phyloP scores from a whole-genome alignment of 495 filamentous ascomycete species.

The Cryomyces minteri region DNA sequence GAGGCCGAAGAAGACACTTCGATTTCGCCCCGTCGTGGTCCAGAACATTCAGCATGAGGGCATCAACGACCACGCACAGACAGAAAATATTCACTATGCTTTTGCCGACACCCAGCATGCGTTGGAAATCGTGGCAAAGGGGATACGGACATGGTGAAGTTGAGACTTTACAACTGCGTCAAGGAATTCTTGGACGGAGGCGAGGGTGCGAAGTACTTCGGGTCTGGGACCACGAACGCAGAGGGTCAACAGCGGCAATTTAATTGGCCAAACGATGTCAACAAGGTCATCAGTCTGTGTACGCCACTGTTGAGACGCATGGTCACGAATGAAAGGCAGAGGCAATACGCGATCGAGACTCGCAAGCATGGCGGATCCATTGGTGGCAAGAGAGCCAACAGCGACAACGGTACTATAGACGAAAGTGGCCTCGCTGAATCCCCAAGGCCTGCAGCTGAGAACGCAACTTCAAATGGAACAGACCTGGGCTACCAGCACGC shows the following conservation, averaged over 20 bases:
- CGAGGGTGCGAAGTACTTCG: constrained; percentile 35
- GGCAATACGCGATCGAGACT: constrained; percentile 40
- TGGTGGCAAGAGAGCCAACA: neutral
- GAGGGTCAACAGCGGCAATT: constrained; percentile 17
- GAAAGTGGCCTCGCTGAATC: neutral
- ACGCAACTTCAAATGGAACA: neutral
- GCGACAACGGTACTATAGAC: neutral
- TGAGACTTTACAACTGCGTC: constrained; percentile 40
- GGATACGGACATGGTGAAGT: constrained; percentile 40
- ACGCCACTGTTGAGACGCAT: constrained; percentile 41
- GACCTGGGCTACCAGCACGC: neutral
- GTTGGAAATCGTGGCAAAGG: constrained; percentile 40
- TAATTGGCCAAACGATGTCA: constrained; percentile 34
- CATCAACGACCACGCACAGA: too few species aligned
- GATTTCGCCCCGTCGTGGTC: too few species aligned
- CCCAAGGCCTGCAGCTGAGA: neutral
- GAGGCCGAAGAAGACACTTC: too few species aligned
- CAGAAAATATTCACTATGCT: too few species aligned
- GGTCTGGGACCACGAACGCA: neutral
- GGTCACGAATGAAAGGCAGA: constrained; percentile 46
- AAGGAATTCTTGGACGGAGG: constrained; percentile 37
- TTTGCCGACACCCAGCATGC: constrained; percentile 17
- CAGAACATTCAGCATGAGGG: too few species aligned
- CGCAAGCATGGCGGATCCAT: constrained; percentile 17
- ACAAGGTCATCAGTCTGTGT: constrained; percentile 36